Base-by-base conservation (phyloP, 208 protist genomes). In the Trypanosomatidae sp. region DNA sequence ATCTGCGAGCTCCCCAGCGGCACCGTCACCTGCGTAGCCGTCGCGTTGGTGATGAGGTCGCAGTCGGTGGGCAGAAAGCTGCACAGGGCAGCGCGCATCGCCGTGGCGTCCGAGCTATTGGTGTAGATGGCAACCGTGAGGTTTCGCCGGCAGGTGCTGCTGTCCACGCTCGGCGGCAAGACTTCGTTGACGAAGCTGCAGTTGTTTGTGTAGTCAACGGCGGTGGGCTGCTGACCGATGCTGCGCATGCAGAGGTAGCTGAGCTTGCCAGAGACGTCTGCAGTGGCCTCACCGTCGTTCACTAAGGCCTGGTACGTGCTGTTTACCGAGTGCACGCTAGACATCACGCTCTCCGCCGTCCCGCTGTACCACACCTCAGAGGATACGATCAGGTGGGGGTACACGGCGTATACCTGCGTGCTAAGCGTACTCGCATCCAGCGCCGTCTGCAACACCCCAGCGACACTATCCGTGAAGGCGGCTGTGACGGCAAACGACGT, bases 161-260 rank as follows among this genome's bases (percentile, higher is more conserved):
- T 28, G 41, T 19, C 15, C n/a, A 43, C 60, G 28, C 28, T 52
- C 13, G 72, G 58, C 10, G 71, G 52, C 5, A 81, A 6, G 3
- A 50, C 17, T 6, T 72, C 44, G 10, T 74, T 71, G 39, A 47
- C 60, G 59, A 79, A 86, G 15, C 50, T 62, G 73, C 88, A 93
- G 66, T 58, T 64, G 53, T 85, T 53, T 9, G 79, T 76, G 15
- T 87, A 72, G 3, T 80, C 53, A 15, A 93, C 62, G n/a, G 59
- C 25, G 28, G 36, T 75, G 39, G 85, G 85, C 71, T 93, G 88
- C 50, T 66, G 80, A 1, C 78, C 78, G 49, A 90, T 65, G 41
- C 73, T 67, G 13, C 62, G 55, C 15, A 88, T 49, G 55, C 65
- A 79, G 41, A 83, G 46, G 30, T 83, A 25, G 64, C 86, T 93